Evolutionary conservation across 1,284 basidiomycete species (phyloP), one percentile per base, ranked within the genome.

Genomic region (Ganoderma lingzhi): DNA sequence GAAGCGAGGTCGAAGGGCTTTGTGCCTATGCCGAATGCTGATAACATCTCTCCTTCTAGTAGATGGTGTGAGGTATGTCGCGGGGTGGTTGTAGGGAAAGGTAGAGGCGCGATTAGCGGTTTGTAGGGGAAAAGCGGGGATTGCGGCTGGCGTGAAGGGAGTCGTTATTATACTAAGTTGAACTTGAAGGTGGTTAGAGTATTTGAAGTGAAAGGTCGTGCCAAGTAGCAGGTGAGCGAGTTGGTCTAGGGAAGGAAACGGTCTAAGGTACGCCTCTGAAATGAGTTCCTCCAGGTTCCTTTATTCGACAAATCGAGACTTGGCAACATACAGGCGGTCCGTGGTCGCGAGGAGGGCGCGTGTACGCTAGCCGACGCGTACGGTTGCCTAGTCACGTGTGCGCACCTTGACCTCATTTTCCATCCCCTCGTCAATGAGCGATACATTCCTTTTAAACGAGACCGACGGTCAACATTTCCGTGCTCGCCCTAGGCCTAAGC

Each of bases 1-100:
- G 58, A 42, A 28, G 62, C 63, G 55, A 68, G 72, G 60, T 71
- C 67, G 59, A 63, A 74, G 4, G 70, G 63, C 41, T 62, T 53
- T 6, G 62, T 17, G 8, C 45, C 65, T 9, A 71, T 63, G 44
- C 65, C 65, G 61, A 70, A 62, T 62, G 56, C 44, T 67, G 69
- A 63, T 65, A 71, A 67, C 68, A 74, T 73, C 37, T 73, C 37
- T 60, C 35, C 17, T 39, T 19, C 19, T 23, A 10, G 35, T 23
- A 10, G 35, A 39, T 12, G 32, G 35, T 39, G 3, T 12, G 59
- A 5, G 28, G 58, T 4, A 2, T 10, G 12, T n/a, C 17, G 23
- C 2, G 9, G 5, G 23, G 39, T 39, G 35, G 35, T 32, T 12
- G 32, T 3, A 10, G 10, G 14, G 48, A 12, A 51, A 51, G 23